Conservation (phyloP, 2,329 filamentous ascomycete genomes). For the Xylaria sp. region DNA sequence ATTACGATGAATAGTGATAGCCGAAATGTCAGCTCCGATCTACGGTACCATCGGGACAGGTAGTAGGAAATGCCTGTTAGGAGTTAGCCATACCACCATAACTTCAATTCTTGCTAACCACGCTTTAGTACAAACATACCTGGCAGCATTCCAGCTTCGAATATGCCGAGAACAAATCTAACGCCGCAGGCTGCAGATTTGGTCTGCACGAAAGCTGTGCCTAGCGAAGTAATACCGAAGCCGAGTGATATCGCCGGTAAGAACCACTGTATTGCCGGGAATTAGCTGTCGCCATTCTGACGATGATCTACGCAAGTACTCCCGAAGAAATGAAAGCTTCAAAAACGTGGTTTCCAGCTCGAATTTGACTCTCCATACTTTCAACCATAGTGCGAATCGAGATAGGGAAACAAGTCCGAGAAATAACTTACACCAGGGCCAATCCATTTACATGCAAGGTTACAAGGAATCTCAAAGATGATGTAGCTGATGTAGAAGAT, state of each 20-base stretch:
- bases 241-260: conserved; percentile 70
- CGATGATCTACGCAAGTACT: background rate
- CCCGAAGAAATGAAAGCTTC: background rate
- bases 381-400: background rate
- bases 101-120: background rate
- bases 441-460: conserved; percentile 75
- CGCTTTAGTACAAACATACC: conserved; percentile 45
- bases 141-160: conserved; percentile 79
- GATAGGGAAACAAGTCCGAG: background rate
- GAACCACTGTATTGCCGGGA: conserved; percentile 63
- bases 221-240: conserved; percentile 72
- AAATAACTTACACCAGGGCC: conserved; percentile 64
- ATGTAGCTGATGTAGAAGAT: conserved; percentile 80
- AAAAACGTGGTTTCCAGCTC: no score
- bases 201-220: conserved; percentile 72
- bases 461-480: conserved; percentile 76
- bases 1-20: conserved; percentile 76
- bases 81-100: background rate
- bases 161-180: conserved; percentile 74
- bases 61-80: conserved; percentile 73
- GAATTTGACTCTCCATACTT: background rate
- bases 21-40: conserved; percentile 74
- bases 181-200: conserved; percentile 66
- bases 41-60: conserved; percentile 76
- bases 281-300: background rate